These are phyloP conservation scores for Populus nigra DNA, from an alignment of 345 rosid genomes.

Conservation along the genomic window DNA sequence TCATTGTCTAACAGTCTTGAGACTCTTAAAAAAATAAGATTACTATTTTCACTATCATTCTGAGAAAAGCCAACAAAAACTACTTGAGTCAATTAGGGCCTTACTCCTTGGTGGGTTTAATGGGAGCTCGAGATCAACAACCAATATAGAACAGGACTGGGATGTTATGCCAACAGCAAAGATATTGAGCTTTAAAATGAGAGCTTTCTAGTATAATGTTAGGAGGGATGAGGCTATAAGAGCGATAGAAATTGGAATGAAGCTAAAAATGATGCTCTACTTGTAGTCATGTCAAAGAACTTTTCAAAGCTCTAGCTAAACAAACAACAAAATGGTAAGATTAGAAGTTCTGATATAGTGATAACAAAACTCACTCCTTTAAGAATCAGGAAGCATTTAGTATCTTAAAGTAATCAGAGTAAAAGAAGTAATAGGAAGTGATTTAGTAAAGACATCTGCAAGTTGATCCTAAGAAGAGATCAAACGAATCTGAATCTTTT, in stretches of 20 bases:
- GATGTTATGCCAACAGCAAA: conserved; percentile 72
- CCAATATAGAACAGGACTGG: conserved; percentile 89
- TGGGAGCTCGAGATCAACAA: conserved; percentile 84
- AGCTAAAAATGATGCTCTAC: conserved; percentile 26
- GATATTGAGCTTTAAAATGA: conserved; percentile 68
- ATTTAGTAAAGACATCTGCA: too few species aligned
- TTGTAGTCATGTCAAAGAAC: conserved; percentile 44
- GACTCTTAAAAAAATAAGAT: too few species aligned
- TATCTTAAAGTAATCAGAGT: conserved; percentile 16
- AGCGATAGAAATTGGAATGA: conserved; percentile 25
- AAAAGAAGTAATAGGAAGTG: too few species aligned
- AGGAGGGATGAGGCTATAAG: conserved; percentile 1
- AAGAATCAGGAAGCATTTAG: conserved; percentile 62
- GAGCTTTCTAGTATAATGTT: conserved; percentile 51
- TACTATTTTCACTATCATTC: not conserved
- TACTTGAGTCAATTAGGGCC: conserved; percentile 47
- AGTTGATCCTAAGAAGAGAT: too few species aligned
- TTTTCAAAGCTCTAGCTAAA: conserved; percentile 60
- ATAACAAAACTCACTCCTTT: conserved; percentile 74
- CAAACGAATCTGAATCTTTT: too few species aligned
- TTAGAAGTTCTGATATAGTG: conserved; percentile 55
- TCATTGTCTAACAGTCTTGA: too few species aligned
- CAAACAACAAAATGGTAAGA: conserved; percentile 59
- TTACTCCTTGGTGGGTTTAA: conserved; percentile 58
- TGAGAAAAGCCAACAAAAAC: conserved; percentile 58